Evolutionary conservation across 2,329 filamentous ascomycete genomes (phyloP).

Genomic region (Exophiala sp.): DNA sequence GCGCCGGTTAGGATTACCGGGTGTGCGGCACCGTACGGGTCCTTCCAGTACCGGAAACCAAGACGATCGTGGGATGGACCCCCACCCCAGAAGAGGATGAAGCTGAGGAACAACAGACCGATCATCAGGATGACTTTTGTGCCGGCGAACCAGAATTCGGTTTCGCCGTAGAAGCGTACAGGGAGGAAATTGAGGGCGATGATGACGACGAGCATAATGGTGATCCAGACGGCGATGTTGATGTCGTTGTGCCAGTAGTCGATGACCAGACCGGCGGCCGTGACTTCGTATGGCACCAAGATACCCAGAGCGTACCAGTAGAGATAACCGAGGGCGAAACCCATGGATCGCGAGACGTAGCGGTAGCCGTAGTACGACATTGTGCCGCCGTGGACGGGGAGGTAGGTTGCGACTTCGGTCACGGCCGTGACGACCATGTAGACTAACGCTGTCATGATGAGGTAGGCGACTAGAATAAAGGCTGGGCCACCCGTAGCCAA

Average conservation of each 20-base stretch:
- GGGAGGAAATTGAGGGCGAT: constrained; percentile 47
- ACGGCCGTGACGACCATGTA: constrained; percentile 48
- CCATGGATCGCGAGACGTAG: constrained; percentile 42
- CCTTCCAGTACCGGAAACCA: constrained; percentile 51
- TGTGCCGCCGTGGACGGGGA: constrained; percentile 43
- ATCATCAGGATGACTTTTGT: constrained; percentile 52
- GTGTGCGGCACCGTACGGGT: constrained; percentile 46
- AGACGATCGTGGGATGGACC: constrained; percentile 50
- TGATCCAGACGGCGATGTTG: constrained; percentile 49
- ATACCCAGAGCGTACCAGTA: constrained; percentile 50
- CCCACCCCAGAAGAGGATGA: constrained; percentile 57
- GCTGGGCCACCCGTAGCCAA: constrained; percentile 25
- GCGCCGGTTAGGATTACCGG: constrained; percentile 46
- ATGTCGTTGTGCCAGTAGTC: constrained; percentile 55
- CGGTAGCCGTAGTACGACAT: constrained; percentile 45
- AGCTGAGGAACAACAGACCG: constrained; percentile 50
- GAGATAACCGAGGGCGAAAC: constrained; percentile 43
- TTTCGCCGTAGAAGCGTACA: constrained; percentile 51
- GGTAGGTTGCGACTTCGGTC: constrained; percentile 41
- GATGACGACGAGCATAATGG: constrained; percentile 59
- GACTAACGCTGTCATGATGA: constrained; percentile 43
- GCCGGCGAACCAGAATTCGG: constrained; percentile 53
- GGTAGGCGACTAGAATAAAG: constrained; percentile 26
- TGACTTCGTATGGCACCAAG: constrained; percentile 57
- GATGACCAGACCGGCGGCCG: constrained; percentile 63